A percentile compares a stretch with the other conserved stretches of the same genome.
phyloP scores from a whole-genome alignment of 1,284 basidiomycete genomes.

The Ceratobasidium sp. region DNA sequence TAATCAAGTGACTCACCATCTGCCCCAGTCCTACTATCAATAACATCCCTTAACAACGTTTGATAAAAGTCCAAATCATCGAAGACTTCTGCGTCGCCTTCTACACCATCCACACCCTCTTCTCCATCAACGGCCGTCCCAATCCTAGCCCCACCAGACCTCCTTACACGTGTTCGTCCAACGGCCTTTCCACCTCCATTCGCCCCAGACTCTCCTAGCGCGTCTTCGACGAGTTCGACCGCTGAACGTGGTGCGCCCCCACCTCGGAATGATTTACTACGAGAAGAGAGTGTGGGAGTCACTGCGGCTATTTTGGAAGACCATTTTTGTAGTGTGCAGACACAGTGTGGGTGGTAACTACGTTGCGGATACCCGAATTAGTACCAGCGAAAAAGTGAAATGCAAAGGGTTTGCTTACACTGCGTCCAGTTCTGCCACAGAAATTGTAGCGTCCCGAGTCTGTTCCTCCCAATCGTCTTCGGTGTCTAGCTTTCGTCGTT shows the following conservation, averaged over 20 bases:
- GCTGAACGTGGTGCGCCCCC: slow-evolving; percentile 59
- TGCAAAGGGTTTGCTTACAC: slow-evolving; percentile 60
- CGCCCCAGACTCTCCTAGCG: slow-evolving; percentile 62
- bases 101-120: slow-evolving; percentile 56
- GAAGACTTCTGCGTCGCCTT: slow-evolving; percentile 71
- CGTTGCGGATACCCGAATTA: slow-evolving; percentile 37
- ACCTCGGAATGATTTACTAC: slow-evolving; percentile 71
- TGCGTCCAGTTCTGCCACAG: slow-evolving; percentile 67
- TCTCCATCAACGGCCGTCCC: slow-evolving; percentile 57
- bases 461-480: slow-evolving; percentile 58
- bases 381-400: not conserved
- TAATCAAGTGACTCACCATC: slow-evolving; percentile 46
- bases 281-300: slow-evolving; percentile 79
- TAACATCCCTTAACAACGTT: slow-evolving; percentile 87
- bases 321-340: slow-evolving; percentile 90
- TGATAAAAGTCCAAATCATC: slow-evolving; percentile 95
- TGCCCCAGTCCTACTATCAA: slow-evolving; percentile 70
- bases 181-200: slow-evolving; percentile 52
- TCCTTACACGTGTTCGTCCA: slow-evolving; percentile 47
- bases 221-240: slow-evolving; percentile 80
- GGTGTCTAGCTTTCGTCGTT: slow-evolving; percentile 57
- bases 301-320: slow-evolving; percentile 93
- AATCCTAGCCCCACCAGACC: slow-evolving; percentile 57
- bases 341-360: slow-evolving; percentile 76
- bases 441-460: slow-evolving; percentile 63